Conservation (phyloP, 768 basidiomycete genomes). For the Leccinum aurantiacum region DNA sequence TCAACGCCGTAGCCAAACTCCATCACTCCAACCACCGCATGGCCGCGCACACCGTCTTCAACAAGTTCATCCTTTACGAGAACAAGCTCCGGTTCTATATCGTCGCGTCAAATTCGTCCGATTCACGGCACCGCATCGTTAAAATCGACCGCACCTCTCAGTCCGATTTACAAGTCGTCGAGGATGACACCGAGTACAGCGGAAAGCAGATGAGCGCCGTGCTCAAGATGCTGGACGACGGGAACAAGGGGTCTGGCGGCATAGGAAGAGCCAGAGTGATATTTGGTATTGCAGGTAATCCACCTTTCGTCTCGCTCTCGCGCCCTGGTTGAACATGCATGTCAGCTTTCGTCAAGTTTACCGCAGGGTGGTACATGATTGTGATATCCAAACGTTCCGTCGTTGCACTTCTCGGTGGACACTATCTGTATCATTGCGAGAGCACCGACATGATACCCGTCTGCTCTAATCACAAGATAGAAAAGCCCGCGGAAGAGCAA, state of each 20-base stretch:
- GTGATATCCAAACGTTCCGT: constrained; percentile 86
- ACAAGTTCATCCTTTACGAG: constrained; percentile 93
- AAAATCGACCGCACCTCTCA: constrained; percentile 89
- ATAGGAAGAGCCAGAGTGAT: constrained; percentile 76
- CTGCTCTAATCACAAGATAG: constrained; percentile 76
- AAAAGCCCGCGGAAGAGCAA: constrained; percentile 86
- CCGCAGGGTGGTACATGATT: constrained; percentile 95
- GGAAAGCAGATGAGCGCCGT: constrained; percentile 88
- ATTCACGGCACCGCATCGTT: constrained; percentile 86
- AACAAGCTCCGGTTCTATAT: constrained; percentile 89
- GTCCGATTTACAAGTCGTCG: constrained; percentile 71
- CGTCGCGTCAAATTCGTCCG: constrained; percentile 85
- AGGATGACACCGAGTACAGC: constrained; percentile 87
- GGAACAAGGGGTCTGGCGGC: constrained; percentile 86
- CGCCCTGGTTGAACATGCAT: background rate
- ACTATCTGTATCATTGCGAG: constrained; percentile 96
- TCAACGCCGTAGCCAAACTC: background rate
- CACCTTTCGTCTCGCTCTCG: background rate
- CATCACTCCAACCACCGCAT: background rate
- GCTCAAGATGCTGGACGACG: constrained; percentile 94
- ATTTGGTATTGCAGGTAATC: constrained; percentile 79
- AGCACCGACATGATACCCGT: constrained; percentile 82
- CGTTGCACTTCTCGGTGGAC: constrained; percentile 91
- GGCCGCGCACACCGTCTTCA: constrained; percentile 34
- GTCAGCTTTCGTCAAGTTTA: constrained; percentile 85